A percentile compares a stretch with the other conserved stretches of the same genome.
Evolutionary conservation across 345 rosid genomes (phyloP).

Genomic region (Eucalyptus erythrocorys): DNA sequence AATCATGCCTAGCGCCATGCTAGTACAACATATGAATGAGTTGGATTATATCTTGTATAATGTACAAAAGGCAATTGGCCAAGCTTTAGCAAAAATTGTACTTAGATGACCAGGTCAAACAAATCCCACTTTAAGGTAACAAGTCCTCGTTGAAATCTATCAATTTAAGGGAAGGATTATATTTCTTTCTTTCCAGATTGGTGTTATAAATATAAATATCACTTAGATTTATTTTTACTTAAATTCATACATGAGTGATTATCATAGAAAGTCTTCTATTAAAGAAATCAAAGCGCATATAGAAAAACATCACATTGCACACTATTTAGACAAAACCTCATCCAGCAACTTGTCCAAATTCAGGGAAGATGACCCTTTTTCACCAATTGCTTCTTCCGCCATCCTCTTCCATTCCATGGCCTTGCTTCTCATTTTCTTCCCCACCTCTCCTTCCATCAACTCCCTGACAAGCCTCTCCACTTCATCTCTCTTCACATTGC

Average conservation of each 20-base stretch:
- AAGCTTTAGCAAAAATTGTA: background rate
- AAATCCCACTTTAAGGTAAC: background rate
- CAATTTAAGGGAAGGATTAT: background rate
- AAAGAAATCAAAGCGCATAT: background rate
- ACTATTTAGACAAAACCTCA: background rate
- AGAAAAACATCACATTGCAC: background rate
- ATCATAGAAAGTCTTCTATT: background rate
- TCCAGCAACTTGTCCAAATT: background rate
- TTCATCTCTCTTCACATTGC: constrained; percentile 14
- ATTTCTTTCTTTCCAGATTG: background rate
- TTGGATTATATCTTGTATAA: background rate
- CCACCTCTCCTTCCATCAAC: constrained; percentile 14
- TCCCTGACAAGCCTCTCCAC: constrained; percentile 17
- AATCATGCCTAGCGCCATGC: background rate
- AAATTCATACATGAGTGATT: background rate
- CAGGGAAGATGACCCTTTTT: background rate
- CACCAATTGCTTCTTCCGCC: background rate
- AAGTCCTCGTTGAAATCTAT: background rate
- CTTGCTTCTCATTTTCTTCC: constrained; percentile 4
- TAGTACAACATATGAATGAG: background rate
- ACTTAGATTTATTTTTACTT: background rate
- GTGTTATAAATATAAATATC: background rate
- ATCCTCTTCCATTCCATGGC: constrained; percentile 8
- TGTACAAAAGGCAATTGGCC: background rate
- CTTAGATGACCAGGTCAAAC: background rate